Evolutionary conservation across 306 rosid species (phyloP), one percentile per base, ranked within the genome.

Genomic region (Lathyrus sativus): DNA sequence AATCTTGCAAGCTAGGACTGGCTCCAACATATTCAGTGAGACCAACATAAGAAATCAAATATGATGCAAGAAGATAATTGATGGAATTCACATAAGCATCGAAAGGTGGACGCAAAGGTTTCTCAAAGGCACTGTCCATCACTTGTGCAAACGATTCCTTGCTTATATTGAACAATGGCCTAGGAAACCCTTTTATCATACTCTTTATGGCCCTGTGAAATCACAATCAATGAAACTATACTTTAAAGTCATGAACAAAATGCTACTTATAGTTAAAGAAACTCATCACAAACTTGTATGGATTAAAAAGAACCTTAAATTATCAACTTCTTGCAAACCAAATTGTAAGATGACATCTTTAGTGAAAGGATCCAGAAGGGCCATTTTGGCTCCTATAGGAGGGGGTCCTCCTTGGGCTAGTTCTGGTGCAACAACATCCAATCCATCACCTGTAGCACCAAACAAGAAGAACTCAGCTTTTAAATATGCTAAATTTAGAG

Each of bases 1-100:
- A 0, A 49, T 48, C 50, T 67, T 74, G 68, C 19, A 92, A 84
- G 15, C 19, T 57, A 3, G 93, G 88, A 64, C 51, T 88, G 17
- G 96, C 29, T 43, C 93, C 96, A 48, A 83, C 98, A 67, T 92
- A 89, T 17, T 88, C 92, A 5, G 96, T 87, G 58, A 92, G 98
- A 11, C 96, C 96, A 80, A 89, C 90, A 67, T 92, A 89, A 68
- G 96, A 96, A 58, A 89, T 28, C 0, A 88, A 11, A 9, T 88
- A 89, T 48, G 89, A 80, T 11, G 96, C 96, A 46, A 92, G 85
- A 26, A 92, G 71, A 70, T 41, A 92, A 66, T 92, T 89, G 18
- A 89, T 70, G 0, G 35, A 18, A 58, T 73, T 83, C 14, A 84
- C 87, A 56, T 88, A 92, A n/a, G 90, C 87, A 38, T 92, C 86